Base-by-base conservation (phyloP, 371 early-diverging fungal genomes). In the Batrachochytrium dendrobatidis region DNA sequence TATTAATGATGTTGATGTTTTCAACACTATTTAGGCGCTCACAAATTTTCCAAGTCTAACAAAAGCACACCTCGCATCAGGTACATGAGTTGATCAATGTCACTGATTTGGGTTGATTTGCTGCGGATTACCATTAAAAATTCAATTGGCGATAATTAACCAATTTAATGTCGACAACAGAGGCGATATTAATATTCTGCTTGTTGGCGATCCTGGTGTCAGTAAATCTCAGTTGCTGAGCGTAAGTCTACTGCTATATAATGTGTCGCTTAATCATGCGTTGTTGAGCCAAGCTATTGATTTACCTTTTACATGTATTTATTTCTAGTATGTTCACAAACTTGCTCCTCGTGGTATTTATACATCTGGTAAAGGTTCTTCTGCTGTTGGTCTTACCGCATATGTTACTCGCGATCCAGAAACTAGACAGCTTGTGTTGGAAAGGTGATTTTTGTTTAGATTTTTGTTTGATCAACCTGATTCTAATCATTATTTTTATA, bases 201-300 rank as follows among this genome's bases (percentile, higher is more conserved):
- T 99, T 54, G 95, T 99, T 3, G 99, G 99, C 66, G 99, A 99
- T 73, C 99, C 99, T 17, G 99, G 99, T 75, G 95, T 99, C 48
- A 86, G 91, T 66, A 99, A 99, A 80, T 95, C 95, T 25, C 99
- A 99, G 76, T 70, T 99, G 51, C 76, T 99, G 39, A n/a, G n/a
- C n/a, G n/a, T n/a, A n/a, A n/a, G n/a, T n/a, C n/a, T n/a, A n/a
- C n/a, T n/a, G n/a, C n/a, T n/a, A n/a, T n/a, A n/a, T n/a, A n/a
- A n/a, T n/a, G n/a, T n/a, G n/a, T n/a, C n/a, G n/a, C n/a, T n/a
- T n/a, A n/a, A n/a, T n/a, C n/a, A n/a, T n/a, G n/a, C n/a, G n/a
- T n/a, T n/a, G n/a, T n/a, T n/a, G n/a, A n/a, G n/a, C n/a, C n/a
- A n/a, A n/a, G n/a, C n/a, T n/a, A n/a, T n/a, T n/a, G n/a, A n/a